Base-by-base conservation (phyloP, 2,329 filamentous ascomycete species). In the Apiospora hydei region DNA sequence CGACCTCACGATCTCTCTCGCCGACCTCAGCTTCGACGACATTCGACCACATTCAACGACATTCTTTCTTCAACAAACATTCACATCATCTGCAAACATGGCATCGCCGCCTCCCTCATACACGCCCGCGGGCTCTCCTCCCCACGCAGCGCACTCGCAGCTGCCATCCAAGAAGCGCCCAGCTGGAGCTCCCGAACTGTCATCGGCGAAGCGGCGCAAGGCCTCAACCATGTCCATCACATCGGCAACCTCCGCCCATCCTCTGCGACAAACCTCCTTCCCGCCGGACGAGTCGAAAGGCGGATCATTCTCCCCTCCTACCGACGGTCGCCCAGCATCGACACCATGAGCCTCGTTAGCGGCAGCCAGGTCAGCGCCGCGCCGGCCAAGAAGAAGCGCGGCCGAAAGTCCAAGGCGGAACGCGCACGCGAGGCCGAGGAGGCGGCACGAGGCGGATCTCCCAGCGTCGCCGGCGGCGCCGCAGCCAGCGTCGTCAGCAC, bases 251-350 rank as follows among this genome's bases (percentile, higher is more conserved):
- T 88, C 89, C 1, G 85, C 88, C 0, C 92, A 94, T 75, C 92
- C 92, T 1, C 88, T 96, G 1, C 92, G 94, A 51, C 93, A 95
- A 78, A 95, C 94, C 5, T 94, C 93, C 0, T 96, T 95, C 78
- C 92, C 93, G 0, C 93, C 93, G 38, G 91, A 90, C 72, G 85
- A 89, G 72, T 73, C 77, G 0, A 72, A 75, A 7, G 46, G 71
- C 30, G 76, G 74, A 70, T 82, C 82, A 46, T 82, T 85, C 30
- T 90, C 88, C 2, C 89, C 0, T 87, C 87, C 53, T 85, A 82
- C 75, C 86, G 86, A 24, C 88, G 92, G 21, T 93, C 91, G 0
- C 92, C 92, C 0, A 93, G 90, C 1, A 85, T 91, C 69, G 91
- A 93, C 72, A 86, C 83, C 11, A 84, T 85, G 71, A 91, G 88